Base-by-base conservation (phyloP, 2,329 filamentous ascomycete genomes). In the Berkeleyomyces rouxiae region DNA sequence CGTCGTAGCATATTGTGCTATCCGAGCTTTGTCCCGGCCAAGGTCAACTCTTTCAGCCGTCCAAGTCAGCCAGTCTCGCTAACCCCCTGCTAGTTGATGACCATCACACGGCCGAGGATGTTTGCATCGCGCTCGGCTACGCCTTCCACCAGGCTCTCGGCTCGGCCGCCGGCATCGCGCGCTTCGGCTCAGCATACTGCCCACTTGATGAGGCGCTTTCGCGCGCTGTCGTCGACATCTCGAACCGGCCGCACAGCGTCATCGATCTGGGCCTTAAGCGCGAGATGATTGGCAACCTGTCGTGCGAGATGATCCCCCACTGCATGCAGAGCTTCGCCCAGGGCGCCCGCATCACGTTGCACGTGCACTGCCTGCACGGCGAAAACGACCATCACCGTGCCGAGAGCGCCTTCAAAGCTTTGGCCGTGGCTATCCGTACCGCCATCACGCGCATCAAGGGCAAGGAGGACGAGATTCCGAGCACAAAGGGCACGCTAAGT, bases 51-150 rank as follows among this genome's bases (percentile, higher is more conserved):
- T 33, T 47, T 13, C 7, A 23, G 42, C 42, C 5, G 42, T 9
- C 6, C 42, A 9, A 9, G 3, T 43, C 16, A 36, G 11, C 23
- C 49, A 16, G 16, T 13, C 31, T 42, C 33, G 44, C 44, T 61
- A 53, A 55, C 13, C 49, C n/a, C 9, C 44, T 13, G 3, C 49
- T 66, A 92, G 90, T 99, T 73, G 93, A 99, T 76, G 93, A 97
- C 79, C 93, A 99, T 77, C 93, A 99, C 81, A 96, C 92, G 7
- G 87, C 91, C 67, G 93, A 99, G 78, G 93, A 99, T 72, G 87
- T 89, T 65, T 96, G 89, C 76, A 86, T 99, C 67, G 90, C 92
- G 11, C 83, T 99, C 31, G 93, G 93, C 58, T 79, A 80, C 68
- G 90, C 90, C 63, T 96, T 97, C 76, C 87, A 87, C 70, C 74